Base-by-base conservation (phyloP, 2,329 filamentous ascomycete species). In the Colletotrichum scovillei region DNA sequence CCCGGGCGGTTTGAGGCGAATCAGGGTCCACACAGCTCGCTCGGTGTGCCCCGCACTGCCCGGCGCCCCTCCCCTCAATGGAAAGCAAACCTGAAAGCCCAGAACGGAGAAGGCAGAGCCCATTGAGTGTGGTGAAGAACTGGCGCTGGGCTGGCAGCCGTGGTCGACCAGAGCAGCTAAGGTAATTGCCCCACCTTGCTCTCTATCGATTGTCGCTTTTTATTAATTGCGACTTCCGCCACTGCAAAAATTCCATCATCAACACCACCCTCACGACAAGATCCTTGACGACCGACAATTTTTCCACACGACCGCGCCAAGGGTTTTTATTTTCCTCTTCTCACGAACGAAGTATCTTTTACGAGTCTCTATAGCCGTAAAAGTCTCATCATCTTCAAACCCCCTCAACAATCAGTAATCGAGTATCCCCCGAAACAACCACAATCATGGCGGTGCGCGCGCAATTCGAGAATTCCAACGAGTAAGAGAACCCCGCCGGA, bases 381-480 rank as follows among this genome's bases (percentile, higher is more conserved):
- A 26, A n/a, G 4, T 22, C 62, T 28, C n/a, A 22, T 53, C 14
- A 28, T 6, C 4, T 14, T 8, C 1, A 24, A 38, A n/a, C 38
- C 28, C 69, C 53, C 30, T 11, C 26, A 12, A 38, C 14, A 63
- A 30, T 46, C 35, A 60, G 59, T 35, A 56, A 49, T 60, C 65
- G 58, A 69, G 30, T 46, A 38, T 49, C 19, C 12, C 57, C 35
- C 62, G 60, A 38, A 65, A 66, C 55, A 56, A 66, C 56, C 49
- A 73, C 73, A 79, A 86, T 79, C 80, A 92, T 92, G 91, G 90
- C 91, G 80, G 90, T 92, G 72, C 90, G 91, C 81, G 91, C 91
- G 78, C 91, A 95, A 83, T 97, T 97, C 83, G 94, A 97, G 86
- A 96, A 95, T 87, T 96, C 93, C 80, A 96, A 96, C 87, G 94